Evolutionary conservation across 352 stramenopile genomes (phyloP), one percentile per base, ranked within the genome.

Genomic region (Phytophthora kernoviae): DNA sequence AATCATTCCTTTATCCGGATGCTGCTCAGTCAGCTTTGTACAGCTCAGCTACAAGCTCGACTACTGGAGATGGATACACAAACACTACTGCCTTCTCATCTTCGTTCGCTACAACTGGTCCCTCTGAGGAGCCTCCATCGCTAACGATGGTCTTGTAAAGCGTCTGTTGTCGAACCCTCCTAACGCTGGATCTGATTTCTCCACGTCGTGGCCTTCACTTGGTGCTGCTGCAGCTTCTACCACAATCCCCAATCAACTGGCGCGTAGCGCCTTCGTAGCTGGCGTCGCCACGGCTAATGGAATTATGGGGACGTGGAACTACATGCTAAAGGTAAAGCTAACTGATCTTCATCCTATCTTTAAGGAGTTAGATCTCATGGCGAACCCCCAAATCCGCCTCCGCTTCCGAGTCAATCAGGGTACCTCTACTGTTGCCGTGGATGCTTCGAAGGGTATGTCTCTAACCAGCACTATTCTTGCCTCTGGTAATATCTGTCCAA

Each of bases 1-100:
- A 56, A 4, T 47, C 46, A 0, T 63, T 57, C 27, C 36, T 63
- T 11, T 63, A n/a, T 20, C 55, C 37, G 4, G 55, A 63, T 51
- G 2, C 39, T 5, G 55, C 33, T 47, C 39, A 49, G 9, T 48
- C 39, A 0, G 10, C 5, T 1, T 22, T 9, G 10, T 54, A 49
- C 1, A 42, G 3, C 8, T 11, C 32, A 40, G 26, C 33, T 14
- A 20, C 34, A 2, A 39, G 4, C 2, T 18, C n/a, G 0, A 37
- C 10, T 15, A 43, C 3, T 12, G 47, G 55, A 4, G 46, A 58
- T 50, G 56, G 47, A 10, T 64, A 64, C 17, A 12, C 47, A 0
- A 64, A 64, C 12, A 64, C 1, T 39, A 24, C 45, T 1, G 45
- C 27, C 1, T 37, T 51, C 15, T 12, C 45, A 9, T 30, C 24